phyloP scores from a whole-genome alignment of 208 protist genomes.

The Leishmania arabica region DNA sequence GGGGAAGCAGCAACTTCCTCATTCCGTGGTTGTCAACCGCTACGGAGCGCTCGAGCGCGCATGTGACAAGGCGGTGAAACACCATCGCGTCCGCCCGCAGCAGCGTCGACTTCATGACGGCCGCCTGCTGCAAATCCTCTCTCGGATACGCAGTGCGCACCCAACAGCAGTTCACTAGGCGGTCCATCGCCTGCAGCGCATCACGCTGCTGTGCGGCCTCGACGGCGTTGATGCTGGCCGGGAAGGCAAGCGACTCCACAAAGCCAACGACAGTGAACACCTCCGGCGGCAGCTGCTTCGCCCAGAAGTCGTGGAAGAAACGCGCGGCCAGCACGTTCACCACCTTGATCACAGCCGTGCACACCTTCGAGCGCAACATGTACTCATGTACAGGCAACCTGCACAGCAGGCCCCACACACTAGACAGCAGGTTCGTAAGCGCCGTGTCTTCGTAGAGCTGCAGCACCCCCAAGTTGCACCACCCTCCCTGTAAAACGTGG shows the following conservation, averaged over 20 bases:
- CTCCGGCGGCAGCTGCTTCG: constrained; percentile 25
- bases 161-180: constrained; percentile 35
- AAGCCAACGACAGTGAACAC: constrained; percentile 45
- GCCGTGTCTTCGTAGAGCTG: constrained; percentile 51
- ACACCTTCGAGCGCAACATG: constrained; percentile 44
- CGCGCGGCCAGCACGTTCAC: constrained; percentile 41
- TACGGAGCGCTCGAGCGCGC: constrained; percentile 38
- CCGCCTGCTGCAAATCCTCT: constrained; percentile 27
- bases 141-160: constrained; percentile 19
- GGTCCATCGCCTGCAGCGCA: constrained; percentile 32
- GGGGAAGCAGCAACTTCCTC: constrained; percentile 30
- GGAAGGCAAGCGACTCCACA: constrained; percentile 51
- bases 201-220: constrained; percentile 29
- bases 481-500: constrained; percentile 55
- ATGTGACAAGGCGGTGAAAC: constrained; percentile 43
- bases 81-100: constrained; percentile 28
- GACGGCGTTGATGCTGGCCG: constrained; percentile 16
- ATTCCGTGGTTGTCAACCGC: constrained; percentile 25
- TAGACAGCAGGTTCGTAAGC: constrained; percentile 32
- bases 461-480: constrained; percentile 64
- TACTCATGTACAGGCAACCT: constrained; percentile 26
- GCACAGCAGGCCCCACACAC: constrained; percentile 44
- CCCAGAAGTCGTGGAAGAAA: constrained; percentile 59
- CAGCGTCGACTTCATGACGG: constrained; percentile 21
- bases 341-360: constrained; percentile 30